These are phyloP conservation scores for Ceratobasidium sp. DNA, from an alignment of 1,284 basidiomycete species.

Conservation along the genomic window DNA sequence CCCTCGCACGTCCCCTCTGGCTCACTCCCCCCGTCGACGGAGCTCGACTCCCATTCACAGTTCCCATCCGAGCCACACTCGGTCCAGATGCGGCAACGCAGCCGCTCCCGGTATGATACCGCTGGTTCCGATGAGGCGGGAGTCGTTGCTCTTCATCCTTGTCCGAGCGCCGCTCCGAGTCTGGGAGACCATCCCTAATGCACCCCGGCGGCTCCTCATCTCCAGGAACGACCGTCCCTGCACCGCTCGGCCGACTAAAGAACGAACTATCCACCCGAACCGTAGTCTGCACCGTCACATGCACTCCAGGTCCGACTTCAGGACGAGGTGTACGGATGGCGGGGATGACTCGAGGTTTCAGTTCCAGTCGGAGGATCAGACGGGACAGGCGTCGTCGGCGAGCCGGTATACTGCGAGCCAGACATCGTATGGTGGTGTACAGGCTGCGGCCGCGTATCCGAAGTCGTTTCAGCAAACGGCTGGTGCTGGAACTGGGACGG, in stretches of 20 bases:
- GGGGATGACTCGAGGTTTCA: not conserved
- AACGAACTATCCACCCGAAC: slow-evolving; percentile 20
- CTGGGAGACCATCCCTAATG: slow-evolving; percentile 27
- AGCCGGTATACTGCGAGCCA: not conserved
- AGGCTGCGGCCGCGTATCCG: not conserved
- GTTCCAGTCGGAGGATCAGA: not conserved
- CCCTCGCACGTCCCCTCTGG: not conserved
- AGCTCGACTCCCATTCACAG: not conserved
- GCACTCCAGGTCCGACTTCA: not conserved
- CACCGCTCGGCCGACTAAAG: not conserved
- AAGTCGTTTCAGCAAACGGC: not conserved
- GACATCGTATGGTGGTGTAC: slow-evolving; percentile 16
- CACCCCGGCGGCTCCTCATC: slow-evolving; percentile 26
- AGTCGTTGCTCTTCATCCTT: slow-evolving; percentile 4
- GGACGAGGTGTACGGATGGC: not conserved
- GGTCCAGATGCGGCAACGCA: slow-evolving; percentile 11
- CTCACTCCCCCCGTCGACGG: slow-evolving; percentile 5
- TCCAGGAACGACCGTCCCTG: slow-evolving; percentile 4
- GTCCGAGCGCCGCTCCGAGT: slow-evolving; percentile 6
- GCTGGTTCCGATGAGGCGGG: slow-evolving; percentile 6
- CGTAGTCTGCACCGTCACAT: slow-evolving; percentile 27
- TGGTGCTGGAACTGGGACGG: not conserved
- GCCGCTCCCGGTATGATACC: slow-evolving; percentile 1
- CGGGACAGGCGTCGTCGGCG: not conserved
- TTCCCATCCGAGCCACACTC: slow-evolving; percentile 26